phyloP scores from a whole-genome alignment of 163 green algal genomes.

The Scenedesmus sp. region DNA sequence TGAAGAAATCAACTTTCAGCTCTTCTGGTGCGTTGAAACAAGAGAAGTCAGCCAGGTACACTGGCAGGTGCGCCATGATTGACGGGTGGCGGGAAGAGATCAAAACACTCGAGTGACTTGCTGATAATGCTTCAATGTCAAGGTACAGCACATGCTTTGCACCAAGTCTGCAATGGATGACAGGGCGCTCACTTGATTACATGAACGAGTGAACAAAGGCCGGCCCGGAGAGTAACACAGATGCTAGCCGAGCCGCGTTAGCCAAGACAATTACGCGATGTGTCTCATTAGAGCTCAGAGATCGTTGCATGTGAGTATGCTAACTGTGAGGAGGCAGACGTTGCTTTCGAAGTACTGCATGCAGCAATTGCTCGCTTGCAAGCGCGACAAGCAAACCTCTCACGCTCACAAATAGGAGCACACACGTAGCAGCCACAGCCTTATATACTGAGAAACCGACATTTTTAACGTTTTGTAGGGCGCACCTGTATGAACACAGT shows the following conservation, averaged over 20 bases:
- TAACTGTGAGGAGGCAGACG: no score
- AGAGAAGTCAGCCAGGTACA: conserved; percentile 40
- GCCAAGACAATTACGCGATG: not conserved
- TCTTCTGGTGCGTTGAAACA: conserved; percentile 41
- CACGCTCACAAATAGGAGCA: no score
- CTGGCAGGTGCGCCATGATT: conserved; percentile 15
- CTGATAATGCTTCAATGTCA: not conserved
- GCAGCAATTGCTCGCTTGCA: no score
- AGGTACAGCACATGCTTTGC: not conserved
- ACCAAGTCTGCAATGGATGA: not conserved
- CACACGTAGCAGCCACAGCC: no score
- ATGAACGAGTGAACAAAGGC: not conserved
- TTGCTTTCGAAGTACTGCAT: no score
- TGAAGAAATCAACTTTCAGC: conserved; percentile 32
- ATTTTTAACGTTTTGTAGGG: no score
- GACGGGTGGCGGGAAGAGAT: not conserved
- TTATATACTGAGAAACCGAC: no score
- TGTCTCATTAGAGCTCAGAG: no score
- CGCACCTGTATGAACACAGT: no score
- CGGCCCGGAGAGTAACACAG: not conserved
- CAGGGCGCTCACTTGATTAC: not conserved
- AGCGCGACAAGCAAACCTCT: no score
- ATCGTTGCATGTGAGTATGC: no score
- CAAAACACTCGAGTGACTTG: not conserved
- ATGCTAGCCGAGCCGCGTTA: conserved; percentile 3